phyloP scores from a whole-genome alignment of 2,329 filamentous ascomycete genomes.

The Fusarium sp. region DNA sequence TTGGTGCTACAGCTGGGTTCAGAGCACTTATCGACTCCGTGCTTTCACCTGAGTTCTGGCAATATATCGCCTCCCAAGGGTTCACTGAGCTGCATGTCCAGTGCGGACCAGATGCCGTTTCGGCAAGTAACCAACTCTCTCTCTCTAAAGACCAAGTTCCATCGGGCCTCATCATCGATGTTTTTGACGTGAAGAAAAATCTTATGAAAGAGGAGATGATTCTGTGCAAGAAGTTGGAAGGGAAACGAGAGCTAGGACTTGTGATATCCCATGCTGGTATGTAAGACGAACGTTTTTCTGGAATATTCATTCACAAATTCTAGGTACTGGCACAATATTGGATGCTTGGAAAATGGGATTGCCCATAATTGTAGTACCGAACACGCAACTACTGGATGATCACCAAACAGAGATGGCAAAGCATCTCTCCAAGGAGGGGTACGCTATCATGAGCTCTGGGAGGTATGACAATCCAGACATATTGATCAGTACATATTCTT shows the following conservation, averaged over 20 bases:
- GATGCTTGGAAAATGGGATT: slow-evolving; percentile 80
- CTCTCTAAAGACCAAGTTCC: slow-evolving; percentile 43
- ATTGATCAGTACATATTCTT: background rate
- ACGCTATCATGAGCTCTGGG: slow-evolving; percentile 77
- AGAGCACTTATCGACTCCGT: slow-evolving; percentile 74
- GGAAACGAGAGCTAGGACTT: slow-evolving; percentile 69
- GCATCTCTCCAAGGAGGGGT: slow-evolving; percentile 78
- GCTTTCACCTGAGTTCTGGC: slow-evolving; percentile 71
- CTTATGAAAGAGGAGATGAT: slow-evolving; percentile 62
- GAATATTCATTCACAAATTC: slow-evolving; percentile 9
- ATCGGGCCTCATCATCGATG: slow-evolving; percentile 40
- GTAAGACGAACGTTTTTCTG: background rate
- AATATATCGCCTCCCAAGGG: slow-evolving; percentile 64
- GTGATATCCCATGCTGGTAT: slow-evolving; percentile 91
- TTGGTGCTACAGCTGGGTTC: slow-evolving; percentile 92
- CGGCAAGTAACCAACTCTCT: slow-evolving; percentile 45
- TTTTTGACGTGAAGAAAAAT: slow-evolving; percentile 51
- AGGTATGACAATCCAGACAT: slow-evolving; percentile 60
- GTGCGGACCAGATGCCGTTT: slow-evolving; percentile 74
- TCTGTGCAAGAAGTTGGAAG: slow-evolving; percentile 60
- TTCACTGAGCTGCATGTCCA: slow-evolving; percentile 84
- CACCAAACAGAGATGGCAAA: slow-evolving; percentile 90
- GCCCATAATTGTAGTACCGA: slow-evolving; percentile 90
- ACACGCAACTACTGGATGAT: slow-evolving; percentile 83
- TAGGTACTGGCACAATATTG: slow-evolving; percentile 90